Conservation (phyloP, 768 basidiomycete species). For the Auricularia cornea region DNA sequence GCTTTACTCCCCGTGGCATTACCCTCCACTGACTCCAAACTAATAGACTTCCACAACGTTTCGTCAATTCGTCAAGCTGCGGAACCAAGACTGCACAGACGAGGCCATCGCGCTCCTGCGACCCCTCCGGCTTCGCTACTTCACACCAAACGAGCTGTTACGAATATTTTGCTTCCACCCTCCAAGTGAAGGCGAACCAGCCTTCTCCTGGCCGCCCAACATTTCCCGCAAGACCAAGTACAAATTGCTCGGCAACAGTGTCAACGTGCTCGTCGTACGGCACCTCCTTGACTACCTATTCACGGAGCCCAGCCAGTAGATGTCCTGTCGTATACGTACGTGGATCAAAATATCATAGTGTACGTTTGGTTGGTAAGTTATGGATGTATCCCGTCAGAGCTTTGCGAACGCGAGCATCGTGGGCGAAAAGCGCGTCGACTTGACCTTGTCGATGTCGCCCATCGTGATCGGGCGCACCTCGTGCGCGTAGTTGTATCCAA, state of each 20-base stretch:
- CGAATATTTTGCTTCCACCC: conserved; percentile 55
- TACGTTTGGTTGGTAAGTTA: too few relatives aligned
- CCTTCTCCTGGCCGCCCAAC: conserved; percentile 54
- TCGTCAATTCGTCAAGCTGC: conserved; percentile 42
- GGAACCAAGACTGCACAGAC: conserved; percentile 20
- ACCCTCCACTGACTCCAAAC: conserved; percentile 1
- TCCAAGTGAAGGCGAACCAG: conserved; percentile 4
- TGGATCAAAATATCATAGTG: too few relatives aligned
- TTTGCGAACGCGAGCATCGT: conserved; percentile 33
- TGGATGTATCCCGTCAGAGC: conserved; percentile 22
- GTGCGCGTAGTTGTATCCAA: conserved; percentile 71
- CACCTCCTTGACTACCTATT: conserved; percentile 54
- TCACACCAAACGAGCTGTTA: conserved; percentile 64
- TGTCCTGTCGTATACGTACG: too few relatives aligned
- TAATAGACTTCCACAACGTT: conserved; percentile 54
- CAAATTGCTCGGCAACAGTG: conserved; percentile 71
- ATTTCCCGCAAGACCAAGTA: conserved; percentile 65
- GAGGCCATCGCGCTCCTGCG: conserved; percentile 47
- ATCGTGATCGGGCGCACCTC: conserved; percentile 55
- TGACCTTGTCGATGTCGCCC: conserved; percentile 66
- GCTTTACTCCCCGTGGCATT: not conserved
- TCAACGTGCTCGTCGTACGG: conserved; percentile 67
- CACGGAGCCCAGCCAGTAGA: conserved; percentile 16
- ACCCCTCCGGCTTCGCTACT: conserved; percentile 62
- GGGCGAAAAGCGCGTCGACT: conserved; percentile 47